These are phyloP conservation scores for Glonium stellatum DNA, from an alignment of 495 filamentous ascomycete genomes.

Conservation along the genomic window DNA sequence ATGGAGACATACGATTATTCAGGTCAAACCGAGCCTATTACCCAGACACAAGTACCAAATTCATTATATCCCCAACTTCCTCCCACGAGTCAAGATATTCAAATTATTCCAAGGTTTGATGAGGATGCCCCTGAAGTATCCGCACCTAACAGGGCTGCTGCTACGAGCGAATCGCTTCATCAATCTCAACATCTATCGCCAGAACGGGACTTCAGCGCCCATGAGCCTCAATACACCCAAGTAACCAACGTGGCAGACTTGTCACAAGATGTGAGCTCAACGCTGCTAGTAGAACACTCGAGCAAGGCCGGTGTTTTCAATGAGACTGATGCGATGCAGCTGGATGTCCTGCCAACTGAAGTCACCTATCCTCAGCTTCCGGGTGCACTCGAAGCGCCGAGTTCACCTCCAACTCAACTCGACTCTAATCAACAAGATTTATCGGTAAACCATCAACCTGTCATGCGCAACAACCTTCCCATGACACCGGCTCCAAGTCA, in stretches of 20 bases:
- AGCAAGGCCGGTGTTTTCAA: not conserved
- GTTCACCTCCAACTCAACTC: not conserved
- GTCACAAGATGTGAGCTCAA: not conserved
- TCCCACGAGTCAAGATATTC: not conserved
- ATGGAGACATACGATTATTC: conserved; percentile 1
- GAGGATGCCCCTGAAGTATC: not conserved
- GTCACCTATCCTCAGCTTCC: conserved; percentile 5
- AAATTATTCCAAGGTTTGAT: not conserved
- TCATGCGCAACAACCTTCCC: conserved; percentile 14
- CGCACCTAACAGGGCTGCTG: not conserved
- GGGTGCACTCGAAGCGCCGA: not conserved
- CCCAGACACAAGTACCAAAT: not conserved
- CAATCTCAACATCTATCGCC: not conserved
- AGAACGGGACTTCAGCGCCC: not conserved
- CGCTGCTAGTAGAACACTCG: not conserved
- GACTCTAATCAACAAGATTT: not conserved
- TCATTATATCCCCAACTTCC: not conserved
- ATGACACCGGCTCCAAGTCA: conserved; percentile 29
- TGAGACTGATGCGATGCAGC: not conserved
- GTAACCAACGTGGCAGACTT: not conserved
- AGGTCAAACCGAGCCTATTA: not conserved
- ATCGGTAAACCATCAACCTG: conserved; percentile 13
- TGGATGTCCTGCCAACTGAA: not conserved
- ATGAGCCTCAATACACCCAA: not conserved
- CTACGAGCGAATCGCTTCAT: not conserved